Evolutionary conservation across 345 rosid species (phyloP), one percentile per base, ranked within the genome.

Genomic region (Ceriops tagal): DNA sequence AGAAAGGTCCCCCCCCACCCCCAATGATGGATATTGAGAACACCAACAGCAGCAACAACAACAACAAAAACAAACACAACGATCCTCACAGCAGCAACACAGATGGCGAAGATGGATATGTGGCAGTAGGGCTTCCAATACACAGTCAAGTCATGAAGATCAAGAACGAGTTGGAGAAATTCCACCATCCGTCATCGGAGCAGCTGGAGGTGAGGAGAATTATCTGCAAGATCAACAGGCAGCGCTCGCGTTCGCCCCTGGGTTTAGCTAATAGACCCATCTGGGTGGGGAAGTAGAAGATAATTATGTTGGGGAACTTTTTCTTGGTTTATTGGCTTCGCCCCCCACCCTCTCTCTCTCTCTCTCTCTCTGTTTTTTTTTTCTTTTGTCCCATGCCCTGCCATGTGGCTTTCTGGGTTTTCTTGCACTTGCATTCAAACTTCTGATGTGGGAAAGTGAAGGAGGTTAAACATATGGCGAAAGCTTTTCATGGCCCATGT

Each of bases 111-210:
- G 55, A 18, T n/a, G 64, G 58, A 3, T 34, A 37, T 37, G 56
- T 18, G 43, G 61, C 57, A 9, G 67, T 15, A 13, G 18, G 49
- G 49, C 49, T 73, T 75, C 88, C 83, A 13, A 62, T 86, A 62
- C 91, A 88, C 62, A 86, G 81, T 76, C 93, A 88, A 73, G 93
- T 86, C 13, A 81, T 71, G 61, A 86, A 83, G 80, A 83, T 88
- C 74, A 88, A 76, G 73, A 74, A 63, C 69, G 93, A 88, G 70
- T 80, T 76, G 21, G 85, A 86, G 66, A 83, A 80, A 70, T 76
- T 86, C 49, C 80, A 63, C 69, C 79, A 82, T 18, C 86, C 87
- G 9, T 77, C 90, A 0, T 66, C 81, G 70, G 69, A 73, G 64
- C 84, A 84, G 63, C 70, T 80, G 9, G 85, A 84, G 80, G 65